These are phyloP conservation scores for Umbelopsis isabellina DNA, from an alignment of 192 early-diverging fungal genomes.

Conservation along the genomic window DNA sequence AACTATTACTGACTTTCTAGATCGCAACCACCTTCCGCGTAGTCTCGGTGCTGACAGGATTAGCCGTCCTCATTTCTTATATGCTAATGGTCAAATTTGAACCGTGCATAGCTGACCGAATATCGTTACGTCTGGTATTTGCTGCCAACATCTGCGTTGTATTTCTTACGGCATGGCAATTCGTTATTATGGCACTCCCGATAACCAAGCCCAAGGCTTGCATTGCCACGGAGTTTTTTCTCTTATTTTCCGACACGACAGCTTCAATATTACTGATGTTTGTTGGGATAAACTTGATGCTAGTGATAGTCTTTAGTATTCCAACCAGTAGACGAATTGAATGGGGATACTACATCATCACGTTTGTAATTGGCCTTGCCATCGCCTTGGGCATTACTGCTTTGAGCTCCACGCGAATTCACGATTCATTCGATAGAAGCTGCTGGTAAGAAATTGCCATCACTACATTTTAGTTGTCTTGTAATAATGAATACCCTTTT, in stretches of 20 bases:
- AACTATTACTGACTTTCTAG: not conserved
- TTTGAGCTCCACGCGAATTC: not conserved
- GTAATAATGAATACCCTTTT: not conserved
- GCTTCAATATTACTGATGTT: not conserved
- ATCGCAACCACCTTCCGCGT: not conserved
- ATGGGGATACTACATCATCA: not conserved
- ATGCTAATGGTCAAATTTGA: not conserved
- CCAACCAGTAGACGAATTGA: not conserved
- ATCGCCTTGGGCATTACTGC: not conserved
- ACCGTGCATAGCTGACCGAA: not conserved
- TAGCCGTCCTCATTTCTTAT: not conserved
- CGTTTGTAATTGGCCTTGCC: not conserved
- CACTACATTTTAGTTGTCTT: not conserved
- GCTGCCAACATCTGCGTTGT: slow-evolving; percentile 1
- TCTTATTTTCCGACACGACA: not conserved
- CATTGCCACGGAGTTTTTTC: not conserved
- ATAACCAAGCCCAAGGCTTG: not conserved
- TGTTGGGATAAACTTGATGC: slow-evolving; percentile 5
- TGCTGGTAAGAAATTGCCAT: not conserved
- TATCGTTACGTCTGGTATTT: slow-evolving; percentile 4
- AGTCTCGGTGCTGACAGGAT: not conserved
- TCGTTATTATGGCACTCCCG: not conserved
- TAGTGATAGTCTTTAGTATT: not conserved
- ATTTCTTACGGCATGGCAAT: not conserved
- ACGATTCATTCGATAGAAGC: not conserved